phyloP scores from a whole-genome alignment of 169 alveolate genomes.

The Cryptosporidium meleagridis region DNA sequence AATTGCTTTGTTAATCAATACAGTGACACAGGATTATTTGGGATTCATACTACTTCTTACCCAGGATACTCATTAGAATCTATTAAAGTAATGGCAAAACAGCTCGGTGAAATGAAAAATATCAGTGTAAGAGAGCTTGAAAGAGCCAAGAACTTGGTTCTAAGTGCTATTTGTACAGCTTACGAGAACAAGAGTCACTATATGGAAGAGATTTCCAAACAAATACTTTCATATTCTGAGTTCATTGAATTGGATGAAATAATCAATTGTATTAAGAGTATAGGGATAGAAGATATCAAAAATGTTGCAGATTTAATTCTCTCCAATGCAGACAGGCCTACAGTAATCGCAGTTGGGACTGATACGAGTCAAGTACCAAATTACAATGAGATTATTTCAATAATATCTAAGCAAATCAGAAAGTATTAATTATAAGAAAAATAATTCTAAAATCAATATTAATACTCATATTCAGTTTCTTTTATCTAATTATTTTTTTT shows the following conservation, averaged over 20 bases:
- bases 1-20: slow-evolving; percentile 90
- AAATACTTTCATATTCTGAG: slow-evolving; percentile 74
- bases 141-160: slow-evolving; percentile 86
- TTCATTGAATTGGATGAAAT: slow-evolving; percentile 35
- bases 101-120: slow-evolving; percentile 80
- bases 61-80: slow-evolving; percentile 82
- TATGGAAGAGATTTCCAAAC: slow-evolving; percentile 89
- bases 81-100: slow-evolving; percentile 81
- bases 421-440: not conserved
- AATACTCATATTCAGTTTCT: not conserved
- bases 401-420: not conserved
- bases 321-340: slow-evolving; percentile 7
- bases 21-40: slow-evolving; percentile 90
- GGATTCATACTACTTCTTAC: slow-evolving; percentile 85
- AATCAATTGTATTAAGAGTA: slow-evolving; percentile 4
- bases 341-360: slow-evolving; percentile 34
- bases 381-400: not conserved
- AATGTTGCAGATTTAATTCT: slow-evolving; percentile 18
- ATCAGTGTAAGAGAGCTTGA: slow-evolving; percentile 83
- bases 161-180: slow-evolving; percentile 83
- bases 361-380: slow-evolving; percentile 38
- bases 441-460: not conserved
- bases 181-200: slow-evolving; percentile 83
- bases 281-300: slow-evolving; percentile 21
- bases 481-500: not conserved